Percentiles rank a stretch among this genome's conserved stretches.
phyloP scores from a whole-genome alignment of 805 yeast genomes.

The Jamesozyma piceae region DNA sequence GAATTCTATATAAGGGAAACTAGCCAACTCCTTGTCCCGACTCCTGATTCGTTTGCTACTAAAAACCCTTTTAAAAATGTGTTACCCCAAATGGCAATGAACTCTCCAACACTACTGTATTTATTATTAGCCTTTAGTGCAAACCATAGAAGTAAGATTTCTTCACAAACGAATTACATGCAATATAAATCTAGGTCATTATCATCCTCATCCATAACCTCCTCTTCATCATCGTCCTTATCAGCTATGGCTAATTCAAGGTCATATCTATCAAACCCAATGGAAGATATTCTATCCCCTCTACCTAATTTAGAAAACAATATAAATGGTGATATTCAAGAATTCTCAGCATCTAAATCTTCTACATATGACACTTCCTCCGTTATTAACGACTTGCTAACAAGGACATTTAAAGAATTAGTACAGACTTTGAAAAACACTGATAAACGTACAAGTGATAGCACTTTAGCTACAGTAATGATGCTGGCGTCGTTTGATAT shows the following conservation, averaged over 20 bases:
- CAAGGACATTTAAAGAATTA: constrained; percentile 50
- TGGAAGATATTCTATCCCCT: background rate
- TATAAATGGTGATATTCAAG: background rate
- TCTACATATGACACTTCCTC: background rate
- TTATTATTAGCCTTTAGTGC: constrained; percentile 45
- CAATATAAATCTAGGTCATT: background rate
- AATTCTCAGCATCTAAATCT: background rate
- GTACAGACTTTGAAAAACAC: constrained; percentile 42
- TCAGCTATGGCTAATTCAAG: background rate
- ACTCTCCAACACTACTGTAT: constrained; percentile 44
- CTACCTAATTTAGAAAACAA: background rate
- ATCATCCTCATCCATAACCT: background rate
- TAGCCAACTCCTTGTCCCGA: constrained; percentile 54
- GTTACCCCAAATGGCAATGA: constrained; percentile 60
- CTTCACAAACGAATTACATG: background rate
- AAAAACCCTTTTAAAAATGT: constrained; percentile 59
- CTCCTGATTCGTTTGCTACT: constrained; percentile 47
- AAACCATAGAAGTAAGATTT: constrained; percentile 30
- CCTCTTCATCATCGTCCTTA: background rate
- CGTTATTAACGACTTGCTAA: constrained; percentile 37
- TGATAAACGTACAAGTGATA: constrained; percentile 49
- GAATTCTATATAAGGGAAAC: constrained; percentile 56
- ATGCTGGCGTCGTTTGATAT: constrained; percentile 50
- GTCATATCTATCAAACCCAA: background rate
- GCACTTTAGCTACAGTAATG: constrained; percentile 53